These are phyloP conservation scores for Berkeleyomyces basicola DNA, from an alignment of 2,329 filamentous ascomycete species.

Conservation along the genomic window DNA sequence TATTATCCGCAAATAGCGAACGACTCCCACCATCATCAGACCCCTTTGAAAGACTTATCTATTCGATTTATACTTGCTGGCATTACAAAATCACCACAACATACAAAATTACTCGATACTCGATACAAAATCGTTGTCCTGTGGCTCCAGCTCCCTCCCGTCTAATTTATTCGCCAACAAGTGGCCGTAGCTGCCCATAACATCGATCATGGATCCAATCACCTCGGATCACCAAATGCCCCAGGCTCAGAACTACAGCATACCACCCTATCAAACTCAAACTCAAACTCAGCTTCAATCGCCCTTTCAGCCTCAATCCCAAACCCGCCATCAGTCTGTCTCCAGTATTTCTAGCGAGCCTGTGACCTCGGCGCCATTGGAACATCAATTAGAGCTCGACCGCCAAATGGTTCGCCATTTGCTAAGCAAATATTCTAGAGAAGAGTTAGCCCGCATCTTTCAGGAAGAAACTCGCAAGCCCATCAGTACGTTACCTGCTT, in stretches of 20 bases:
- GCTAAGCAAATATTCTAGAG: conserved; percentile 15
- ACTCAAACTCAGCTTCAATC: background rate
- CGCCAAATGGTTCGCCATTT: conserved; percentile 17
- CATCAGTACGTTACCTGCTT: background rate
- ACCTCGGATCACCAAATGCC: background rate
- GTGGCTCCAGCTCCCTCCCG: background rate
- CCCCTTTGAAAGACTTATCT: background rate
- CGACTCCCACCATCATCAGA: background rate
- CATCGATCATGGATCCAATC: background rate
- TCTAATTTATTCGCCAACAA: background rate
- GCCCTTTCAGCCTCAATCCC: background rate
- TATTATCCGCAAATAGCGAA: background rate
- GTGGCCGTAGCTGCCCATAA: background rate
- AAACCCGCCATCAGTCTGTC: background rate
- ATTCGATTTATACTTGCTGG: too few relatives aligned
- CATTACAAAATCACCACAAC: background rate
- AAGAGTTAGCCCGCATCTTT: conserved; percentile 15
- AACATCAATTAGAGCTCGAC: conserved; percentile 13
- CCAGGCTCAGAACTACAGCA: background rate
- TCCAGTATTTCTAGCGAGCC: background rate
- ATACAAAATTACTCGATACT: background rate
- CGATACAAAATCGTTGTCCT: background rate
- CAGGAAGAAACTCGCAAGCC: conserved; percentile 14
- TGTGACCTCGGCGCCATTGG: background rate
- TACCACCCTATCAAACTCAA: background rate